These are phyloP conservation scores for Pseudozyma flocculosa DNA, from an alignment of 1,284 basidiomycete species.

Conservation along the genomic window DNA sequence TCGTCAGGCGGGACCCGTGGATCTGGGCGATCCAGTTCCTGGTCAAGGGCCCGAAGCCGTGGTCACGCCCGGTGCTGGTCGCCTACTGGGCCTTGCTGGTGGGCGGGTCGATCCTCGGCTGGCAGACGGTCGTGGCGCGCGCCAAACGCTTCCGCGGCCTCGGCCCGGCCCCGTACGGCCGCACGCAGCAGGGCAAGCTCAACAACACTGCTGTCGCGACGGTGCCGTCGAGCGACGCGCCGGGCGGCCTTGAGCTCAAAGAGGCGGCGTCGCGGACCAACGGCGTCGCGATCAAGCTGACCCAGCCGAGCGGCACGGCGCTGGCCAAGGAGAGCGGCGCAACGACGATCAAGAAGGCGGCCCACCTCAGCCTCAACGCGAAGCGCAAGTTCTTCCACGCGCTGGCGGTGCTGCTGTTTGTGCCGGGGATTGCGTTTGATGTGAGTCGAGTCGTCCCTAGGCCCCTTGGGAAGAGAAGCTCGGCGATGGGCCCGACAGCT, in stretches of 20 bases:
- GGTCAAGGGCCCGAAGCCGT: constrained; percentile 72
- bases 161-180: neutral
- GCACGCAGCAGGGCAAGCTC: neutral
- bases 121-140: constrained; percentile 65
- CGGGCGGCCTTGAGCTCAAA: constrained; percentile 16
- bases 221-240: constrained; percentile 18
- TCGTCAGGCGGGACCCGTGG: constrained; percentile 84
- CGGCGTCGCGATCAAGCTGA: constrained; percentile 21
- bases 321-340: constrained; percentile 30
- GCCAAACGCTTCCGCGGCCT: constrained; percentile 37
- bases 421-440: constrained; percentile 88
- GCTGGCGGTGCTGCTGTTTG: constrained; percentile 90
- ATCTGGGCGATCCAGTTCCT: constrained; percentile 70
- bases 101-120: constrained; percentile 81
- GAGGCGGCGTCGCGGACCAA: constrained; percentile 13
- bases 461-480: too few species aligned
- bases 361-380: constrained; percentile 77
- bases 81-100: constrained; percentile 82
- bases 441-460: too few species aligned
- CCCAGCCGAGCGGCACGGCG: constrained; percentile 15
- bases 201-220: neutral
- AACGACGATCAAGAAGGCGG: constrained; percentile 36
- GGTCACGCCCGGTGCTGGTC: constrained; percentile 79
- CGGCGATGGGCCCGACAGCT: too few species aligned
- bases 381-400: constrained; percentile 96